A percentile compares a stretch with the other conserved stretches of the same genome.
Evolutionary conservation across 805 yeast genomes (phyloP).

Genomic region (Zygoascus flipseniorum): DNA sequence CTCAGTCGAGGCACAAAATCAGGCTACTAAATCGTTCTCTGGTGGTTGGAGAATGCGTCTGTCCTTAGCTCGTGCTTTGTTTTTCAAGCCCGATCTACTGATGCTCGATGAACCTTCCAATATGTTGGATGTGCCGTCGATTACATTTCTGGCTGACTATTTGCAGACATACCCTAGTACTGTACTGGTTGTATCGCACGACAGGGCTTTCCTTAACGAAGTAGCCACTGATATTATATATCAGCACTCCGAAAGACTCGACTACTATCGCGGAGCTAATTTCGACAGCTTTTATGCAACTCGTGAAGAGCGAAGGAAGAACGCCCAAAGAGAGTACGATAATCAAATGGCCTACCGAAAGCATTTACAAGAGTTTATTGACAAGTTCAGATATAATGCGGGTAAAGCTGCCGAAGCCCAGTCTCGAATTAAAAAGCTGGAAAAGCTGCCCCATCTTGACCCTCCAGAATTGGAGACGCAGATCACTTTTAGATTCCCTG

Average conservation of each 20-base stretch:
- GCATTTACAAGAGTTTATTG: constrained; percentile 91
- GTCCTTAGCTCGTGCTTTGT: constrained; percentile 94
- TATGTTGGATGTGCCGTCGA: constrained; percentile 99
- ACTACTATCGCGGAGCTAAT: constrained; percentile 84
- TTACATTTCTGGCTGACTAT: constrained; percentile 85
- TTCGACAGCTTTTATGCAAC: constrained; percentile 90
- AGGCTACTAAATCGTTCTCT: constrained; percentile 83
- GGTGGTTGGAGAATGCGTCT: constrained; percentile 99
- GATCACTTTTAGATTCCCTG: constrained; percentile 85
- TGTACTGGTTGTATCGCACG: constrained; percentile 93
- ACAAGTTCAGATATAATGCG: constrained; percentile 94
- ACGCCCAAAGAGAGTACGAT: constrained; percentile 89
- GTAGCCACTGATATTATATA: constrained; percentile 97
- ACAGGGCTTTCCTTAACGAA: constrained; percentile 92
- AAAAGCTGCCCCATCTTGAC: constrained; percentile 85
- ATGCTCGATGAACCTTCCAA: constrained; percentile 97
- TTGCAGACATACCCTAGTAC: constrained; percentile 87
- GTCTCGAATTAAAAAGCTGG: constrained; percentile 93
- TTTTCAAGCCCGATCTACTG: constrained; percentile 91
- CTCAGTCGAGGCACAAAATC: constrained; percentile 73
- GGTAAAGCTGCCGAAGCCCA: constrained; percentile 97
- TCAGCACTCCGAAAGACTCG: constrained; percentile 95
- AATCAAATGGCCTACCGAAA: constrained; percentile 93
- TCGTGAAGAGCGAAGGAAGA: constrained; percentile 90
- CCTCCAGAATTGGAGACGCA: constrained; percentile 89